phyloP scores from a whole-genome alignment of 2,329 filamentous ascomycete genomes.

The Pseudogymnoascus sp. region DNA sequence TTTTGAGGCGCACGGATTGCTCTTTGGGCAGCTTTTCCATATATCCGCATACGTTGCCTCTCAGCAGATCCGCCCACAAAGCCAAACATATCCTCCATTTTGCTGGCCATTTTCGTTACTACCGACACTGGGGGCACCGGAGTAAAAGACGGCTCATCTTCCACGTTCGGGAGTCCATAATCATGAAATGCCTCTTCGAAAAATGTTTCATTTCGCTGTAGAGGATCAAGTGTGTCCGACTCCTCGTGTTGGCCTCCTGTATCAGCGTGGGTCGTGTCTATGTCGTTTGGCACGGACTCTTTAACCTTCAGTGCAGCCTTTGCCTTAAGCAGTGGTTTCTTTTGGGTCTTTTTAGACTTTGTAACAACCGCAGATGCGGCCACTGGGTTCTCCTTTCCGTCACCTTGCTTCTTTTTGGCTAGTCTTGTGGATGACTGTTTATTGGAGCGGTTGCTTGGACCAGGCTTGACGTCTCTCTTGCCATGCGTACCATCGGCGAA shows the following conservation, averaged over 20 bases:
- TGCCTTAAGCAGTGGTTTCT: neutral
- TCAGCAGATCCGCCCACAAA: too few species aligned
- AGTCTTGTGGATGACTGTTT: neutral
- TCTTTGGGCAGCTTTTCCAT: neutral
- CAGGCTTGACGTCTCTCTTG: neutral
- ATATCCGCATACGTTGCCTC: neutral
- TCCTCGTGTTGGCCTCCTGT: neutral
- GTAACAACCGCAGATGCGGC: neutral
- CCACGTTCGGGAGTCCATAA: neutral
- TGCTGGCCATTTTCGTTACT: neutral
- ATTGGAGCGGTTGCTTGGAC: neutral
- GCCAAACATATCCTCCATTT: neutral
- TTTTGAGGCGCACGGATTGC: neutral
- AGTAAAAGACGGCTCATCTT: neutral
- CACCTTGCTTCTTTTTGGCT: neutral
- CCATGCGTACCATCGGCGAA: neutral
- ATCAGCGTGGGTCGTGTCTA: neutral
- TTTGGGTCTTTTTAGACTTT: neutral
- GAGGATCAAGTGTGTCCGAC: neutral
- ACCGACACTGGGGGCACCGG: neutral
- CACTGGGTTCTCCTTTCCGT: neutral
- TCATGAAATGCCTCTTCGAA: constrained; percentile 1
- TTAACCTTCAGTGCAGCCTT: neutral
- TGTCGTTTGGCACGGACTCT: too few species aligned
- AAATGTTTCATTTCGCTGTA: neutral